These are phyloP conservation scores for Geosiphon pyriformis DNA, from an alignment of 192 early-diverging fungal species.

Conservation along the genomic window DNA sequence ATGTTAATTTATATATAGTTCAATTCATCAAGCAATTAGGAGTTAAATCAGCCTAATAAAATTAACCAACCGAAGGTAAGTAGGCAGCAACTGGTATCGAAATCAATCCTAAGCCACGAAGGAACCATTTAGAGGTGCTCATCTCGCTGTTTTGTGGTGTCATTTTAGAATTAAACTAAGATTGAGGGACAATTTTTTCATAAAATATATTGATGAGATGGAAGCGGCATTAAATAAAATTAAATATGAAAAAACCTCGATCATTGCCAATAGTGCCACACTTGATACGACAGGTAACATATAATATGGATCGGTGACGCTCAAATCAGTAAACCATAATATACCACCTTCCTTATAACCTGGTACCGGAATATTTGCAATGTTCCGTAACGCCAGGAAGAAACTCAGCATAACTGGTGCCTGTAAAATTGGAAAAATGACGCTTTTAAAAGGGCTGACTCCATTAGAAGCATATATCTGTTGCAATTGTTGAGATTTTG, in stretches of 20 bases:
- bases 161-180: neutral
- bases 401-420: slow-evolving; percentile 78
- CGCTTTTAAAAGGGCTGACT: slow-evolving; percentile 57
- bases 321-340: slow-evolving; percentile 83
- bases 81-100: neutral
- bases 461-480: slow-evolving; percentile 56
- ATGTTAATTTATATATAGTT: neutral
- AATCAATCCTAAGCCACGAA: neutral
- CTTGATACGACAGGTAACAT: slow-evolving; percentile 74
- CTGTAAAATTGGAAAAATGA: slow-evolving; percentile 62
- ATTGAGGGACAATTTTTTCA: neutral
- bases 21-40: neutral
- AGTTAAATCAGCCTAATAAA: neutral
- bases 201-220: neutral
- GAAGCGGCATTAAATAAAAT: neutral
- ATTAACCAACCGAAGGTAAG: slow-evolving; percentile 6
- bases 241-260: slow-evolving; percentile 47
- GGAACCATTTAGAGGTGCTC: neutral
- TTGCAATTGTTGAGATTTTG: slow-evolving; percentile 49
- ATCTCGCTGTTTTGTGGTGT: neutral
- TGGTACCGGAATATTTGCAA: slow-evolving; percentile 79
- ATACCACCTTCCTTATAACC: slow-evolving; percentile 73
- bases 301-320: slow-evolving; percentile 72
- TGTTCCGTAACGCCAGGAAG: slow-evolving; percentile 75
- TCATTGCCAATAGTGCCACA: slow-evolving; percentile 61